Conservation (phyloP, 2,329 filamentous ascomycete species). For the Chrysoporthe cubensis region DNA sequence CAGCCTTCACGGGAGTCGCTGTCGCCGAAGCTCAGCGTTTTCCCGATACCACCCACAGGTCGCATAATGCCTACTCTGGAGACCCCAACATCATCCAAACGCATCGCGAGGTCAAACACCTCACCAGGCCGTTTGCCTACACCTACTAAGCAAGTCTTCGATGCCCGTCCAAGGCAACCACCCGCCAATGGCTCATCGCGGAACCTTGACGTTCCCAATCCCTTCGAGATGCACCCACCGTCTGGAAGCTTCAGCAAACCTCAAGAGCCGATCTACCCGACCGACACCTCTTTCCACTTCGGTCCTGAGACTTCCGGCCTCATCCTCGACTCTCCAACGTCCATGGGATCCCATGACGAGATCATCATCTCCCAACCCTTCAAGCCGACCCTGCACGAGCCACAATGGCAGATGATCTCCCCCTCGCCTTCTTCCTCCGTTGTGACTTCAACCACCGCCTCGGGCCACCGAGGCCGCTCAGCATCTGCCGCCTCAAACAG, state of each 20-base stretch:
- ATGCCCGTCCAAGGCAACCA: constrained; percentile 21
- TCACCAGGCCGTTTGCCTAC: constrained; percentile 55
- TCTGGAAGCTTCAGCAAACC: not conserved
- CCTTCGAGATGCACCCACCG: constrained; percentile 22
- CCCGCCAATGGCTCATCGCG: constrained; percentile 15
- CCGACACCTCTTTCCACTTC: constrained; percentile 35
- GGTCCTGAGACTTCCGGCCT: constrained; percentile 42
- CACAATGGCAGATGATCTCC: constrained; percentile 53
- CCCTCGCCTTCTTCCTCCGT: constrained; percentile 40
- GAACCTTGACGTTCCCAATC: constrained; percentile 24
- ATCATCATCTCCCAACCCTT: constrained; percentile 39
- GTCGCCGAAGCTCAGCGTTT: constrained; percentile 52
- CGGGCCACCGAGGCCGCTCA: constrained; percentile 29
- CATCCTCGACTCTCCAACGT: constrained; percentile 48
- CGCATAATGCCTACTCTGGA: constrained; percentile 28
- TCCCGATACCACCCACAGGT: constrained; percentile 43
- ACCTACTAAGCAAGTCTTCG: constrained; percentile 44
- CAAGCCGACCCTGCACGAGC: constrained; percentile 45
- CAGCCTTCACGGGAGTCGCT: constrained; percentile 38
- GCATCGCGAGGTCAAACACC: constrained; percentile 57
- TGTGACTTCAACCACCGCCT: constrained; percentile 29
- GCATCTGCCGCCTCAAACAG: constrained; percentile 30
- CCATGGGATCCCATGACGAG: constrained; percentile 32
- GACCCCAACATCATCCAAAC: constrained; percentile 39
- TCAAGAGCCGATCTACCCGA: constrained; percentile 26